A percentile compares a stretch with the other conserved stretches of the same genome.
These are phyloP conservation scores for Athelia sp. DNA, from an alignment of 1,284 basidiomycete species.

Conservation along the genomic window DNA sequence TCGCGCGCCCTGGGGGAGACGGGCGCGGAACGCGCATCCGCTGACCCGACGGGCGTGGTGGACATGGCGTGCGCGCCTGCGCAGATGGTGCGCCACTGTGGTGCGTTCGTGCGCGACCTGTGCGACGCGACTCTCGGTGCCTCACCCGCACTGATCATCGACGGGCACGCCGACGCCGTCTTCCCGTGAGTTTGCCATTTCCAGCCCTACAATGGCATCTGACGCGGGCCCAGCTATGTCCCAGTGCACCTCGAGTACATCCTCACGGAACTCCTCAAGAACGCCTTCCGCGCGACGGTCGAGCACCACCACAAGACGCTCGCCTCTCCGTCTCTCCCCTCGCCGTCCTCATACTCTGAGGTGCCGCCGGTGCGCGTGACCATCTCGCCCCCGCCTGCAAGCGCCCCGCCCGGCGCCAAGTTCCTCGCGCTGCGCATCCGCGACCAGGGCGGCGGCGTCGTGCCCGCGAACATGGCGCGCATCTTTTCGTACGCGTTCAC, in stretches of 20 bases:
- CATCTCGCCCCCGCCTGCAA: conserved; percentile 52
- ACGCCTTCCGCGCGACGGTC: conserved; percentile 87
- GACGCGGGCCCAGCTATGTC: conserved; percentile 64
- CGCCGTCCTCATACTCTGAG: conserved; percentile 23
- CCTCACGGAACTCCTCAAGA: conserved; percentile 83
- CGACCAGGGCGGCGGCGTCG: conserved; percentile 84
- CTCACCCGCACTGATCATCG: conserved; percentile 61
- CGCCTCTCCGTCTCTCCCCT: no score
- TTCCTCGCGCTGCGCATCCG: conserved; percentile 77
- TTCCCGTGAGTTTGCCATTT: conserved; percentile 58
- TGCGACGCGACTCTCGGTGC: conserved; percentile 84
- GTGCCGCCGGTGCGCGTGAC: conserved; percentile 72
- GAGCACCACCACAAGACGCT: conserved; percentile 57
- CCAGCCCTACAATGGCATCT: conserved; percentile 5
- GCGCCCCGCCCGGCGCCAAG: conserved; percentile 28
- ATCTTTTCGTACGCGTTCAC: conserved; percentile 93
- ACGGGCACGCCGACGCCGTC: conserved; percentile 65
- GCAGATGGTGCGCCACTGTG: conserved; percentile 71
- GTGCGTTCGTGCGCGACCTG: conserved; percentile 77
- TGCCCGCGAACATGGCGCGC: conserved; percentile 65
- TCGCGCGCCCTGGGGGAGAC: conserved; percentile 50
- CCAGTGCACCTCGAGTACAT: conserved; percentile 90
- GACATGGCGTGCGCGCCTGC: conserved; percentile 65
- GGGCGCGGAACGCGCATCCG: conserved; percentile 24
- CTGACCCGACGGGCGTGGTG: conserved; percentile 58